phyloP scores from a whole-genome alignment of 2,329 filamentous ascomycete species.

The Neopestalotiopsis sp. region DNA sequence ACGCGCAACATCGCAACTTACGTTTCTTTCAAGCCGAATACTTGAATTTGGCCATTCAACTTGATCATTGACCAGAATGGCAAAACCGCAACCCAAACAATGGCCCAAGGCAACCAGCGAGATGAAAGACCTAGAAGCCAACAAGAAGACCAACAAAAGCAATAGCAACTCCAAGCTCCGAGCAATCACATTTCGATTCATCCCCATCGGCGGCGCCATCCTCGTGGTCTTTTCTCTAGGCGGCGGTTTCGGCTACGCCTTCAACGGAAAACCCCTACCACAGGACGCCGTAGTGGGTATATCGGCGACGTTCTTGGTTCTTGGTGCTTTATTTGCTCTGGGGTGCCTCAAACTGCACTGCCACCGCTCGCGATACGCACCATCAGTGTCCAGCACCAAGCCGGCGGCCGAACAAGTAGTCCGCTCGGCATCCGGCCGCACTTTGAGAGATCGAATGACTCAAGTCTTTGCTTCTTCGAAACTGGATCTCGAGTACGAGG shows the following conservation, averaged over 20 bases:
- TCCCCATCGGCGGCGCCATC: conserved; percentile 28
- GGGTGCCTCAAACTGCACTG: conserved; percentile 27
- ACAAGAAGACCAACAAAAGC: background rate
- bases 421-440: background rate
- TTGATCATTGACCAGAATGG: too few relatives aligned
- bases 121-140: background rate
- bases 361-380: conserved; percentile 13
- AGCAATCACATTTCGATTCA: conserved; percentile 31
- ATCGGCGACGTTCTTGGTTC: conserved; percentile 25
- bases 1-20: too few relatives aligned
- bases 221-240: conserved; percentile 32
- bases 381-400: too few relatives aligned
- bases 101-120: background rate
- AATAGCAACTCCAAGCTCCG: conserved; percentile 22
- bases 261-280: conserved; percentile 29
- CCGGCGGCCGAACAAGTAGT: too few relatives aligned
- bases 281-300: conserved; percentile 27
- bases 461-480: background rate
- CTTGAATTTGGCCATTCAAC: too few relatives aligned
- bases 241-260: conserved; percentile 28
- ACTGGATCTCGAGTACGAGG: too few relatives aligned
- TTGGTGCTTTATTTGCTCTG: conserved; percentile 29
- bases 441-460: background rate
- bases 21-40: too few relatives aligned
- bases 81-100: background rate